Evolutionary conservation across 345 rosid species (phyloP).

Genomic region (Citrus hindsii): DNA sequence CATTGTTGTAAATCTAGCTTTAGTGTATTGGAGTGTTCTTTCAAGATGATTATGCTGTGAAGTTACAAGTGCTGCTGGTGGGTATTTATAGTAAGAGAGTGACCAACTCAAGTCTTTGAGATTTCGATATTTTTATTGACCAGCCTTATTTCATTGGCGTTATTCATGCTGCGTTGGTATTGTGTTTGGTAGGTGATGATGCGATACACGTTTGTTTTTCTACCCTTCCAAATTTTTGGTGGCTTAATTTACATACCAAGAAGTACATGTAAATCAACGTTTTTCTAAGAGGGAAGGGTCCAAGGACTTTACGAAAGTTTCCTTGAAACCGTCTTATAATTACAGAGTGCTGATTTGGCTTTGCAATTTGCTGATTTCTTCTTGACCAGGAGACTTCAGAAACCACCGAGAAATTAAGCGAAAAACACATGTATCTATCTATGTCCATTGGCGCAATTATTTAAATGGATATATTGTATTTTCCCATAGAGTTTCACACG

Average conservation of each 20-base stretch:
- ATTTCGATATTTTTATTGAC: neutral
- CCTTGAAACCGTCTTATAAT: too few species aligned
- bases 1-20: conserved; percentile 1
- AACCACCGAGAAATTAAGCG: neutral
- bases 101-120: neutral
- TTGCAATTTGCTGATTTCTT: too few species aligned
- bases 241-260: too few species aligned
- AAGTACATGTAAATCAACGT: too few species aligned
- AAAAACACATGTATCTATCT: too few species aligned
- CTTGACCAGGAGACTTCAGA: neutral
- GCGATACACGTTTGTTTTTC: too few species aligned
- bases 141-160: neutral
- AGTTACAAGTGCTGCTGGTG: neutral
- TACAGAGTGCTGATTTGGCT: too few species aligned
- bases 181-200: too few species aligned
- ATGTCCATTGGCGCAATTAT: neutral
- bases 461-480: neutral
- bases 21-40: neutral
- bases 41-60: neutral
- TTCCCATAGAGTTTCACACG: too few species aligned
- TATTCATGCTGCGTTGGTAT: neutral
- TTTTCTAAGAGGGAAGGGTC: too few species aligned
- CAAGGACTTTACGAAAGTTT: too few species aligned
- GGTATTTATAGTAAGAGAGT: neutral
- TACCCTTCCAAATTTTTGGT: too few species aligned